phyloP scores from a whole-genome alignment of 1,139 yeast genomes.

The Yamadazyma dendronema region DNA sequence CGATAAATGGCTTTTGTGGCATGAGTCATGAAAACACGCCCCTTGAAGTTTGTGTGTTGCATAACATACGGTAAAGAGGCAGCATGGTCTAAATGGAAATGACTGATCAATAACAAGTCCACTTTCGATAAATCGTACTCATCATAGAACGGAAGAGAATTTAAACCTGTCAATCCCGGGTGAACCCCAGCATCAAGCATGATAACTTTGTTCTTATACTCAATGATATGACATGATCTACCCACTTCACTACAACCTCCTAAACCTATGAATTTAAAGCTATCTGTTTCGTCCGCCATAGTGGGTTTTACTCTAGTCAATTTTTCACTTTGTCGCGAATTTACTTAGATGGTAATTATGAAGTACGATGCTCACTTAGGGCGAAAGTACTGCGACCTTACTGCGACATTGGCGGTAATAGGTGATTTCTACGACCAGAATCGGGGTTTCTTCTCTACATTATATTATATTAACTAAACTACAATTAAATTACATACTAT shows the following conservation, averaged over 20 bases:
- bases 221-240: conserved; percentile 88
- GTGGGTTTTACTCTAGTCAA: too few relatives aligned
- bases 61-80: conserved; percentile 96
- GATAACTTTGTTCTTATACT: conserved; percentile 91
- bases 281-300: conserved; percentile 25
- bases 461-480: background rate
- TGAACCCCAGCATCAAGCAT: conserved; percentile 99
- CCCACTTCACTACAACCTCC: conserved; percentile 99
- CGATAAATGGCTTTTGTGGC: conserved; percentile 97
- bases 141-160: conserved; percentile 91
- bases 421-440: too few relatives aligned
- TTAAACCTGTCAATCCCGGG: conserved; percentile 89
- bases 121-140: conserved; percentile 88
- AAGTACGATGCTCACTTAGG: too few relatives aligned
- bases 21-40: conserved; percentile 97
- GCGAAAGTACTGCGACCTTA: too few relatives aligned
- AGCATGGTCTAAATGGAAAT: conserved; percentile 96
- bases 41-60: conserved; percentile 94
- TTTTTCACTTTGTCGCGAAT: too few relatives aligned
- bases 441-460: too few relatives aligned
- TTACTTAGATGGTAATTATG: too few relatives aligned
- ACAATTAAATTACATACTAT: background rate
- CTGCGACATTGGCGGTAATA: too few relatives aligned
- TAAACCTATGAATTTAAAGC: conserved; percentile 78
- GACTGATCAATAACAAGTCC: conserved; percentile 84